Conservation (phyloP, 768 basidiomycete genomes). For the Polyporus arcularius region DNA sequence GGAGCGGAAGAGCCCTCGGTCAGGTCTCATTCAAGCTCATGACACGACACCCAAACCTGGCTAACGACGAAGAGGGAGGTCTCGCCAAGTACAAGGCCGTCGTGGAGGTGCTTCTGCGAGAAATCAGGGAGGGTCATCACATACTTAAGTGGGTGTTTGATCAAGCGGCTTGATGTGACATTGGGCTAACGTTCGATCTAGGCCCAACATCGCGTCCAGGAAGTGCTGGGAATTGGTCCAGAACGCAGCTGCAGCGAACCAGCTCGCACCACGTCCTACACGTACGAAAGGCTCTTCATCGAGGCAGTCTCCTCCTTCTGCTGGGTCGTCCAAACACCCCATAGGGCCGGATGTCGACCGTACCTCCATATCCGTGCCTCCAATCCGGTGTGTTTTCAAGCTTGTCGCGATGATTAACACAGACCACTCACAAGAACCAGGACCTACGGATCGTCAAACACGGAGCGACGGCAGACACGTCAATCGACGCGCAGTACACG, state of each 20-base stretch:
- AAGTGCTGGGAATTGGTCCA: not conserved
- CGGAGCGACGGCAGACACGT: slow-evolving; percentile 11
- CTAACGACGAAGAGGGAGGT: too few relatives aligned
- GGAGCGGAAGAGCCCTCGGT: too few relatives aligned
- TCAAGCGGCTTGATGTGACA: not conserved
- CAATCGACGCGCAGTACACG: slow-evolving; percentile 6
- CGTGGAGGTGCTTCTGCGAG: too few relatives aligned
- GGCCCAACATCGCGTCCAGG: not conserved
- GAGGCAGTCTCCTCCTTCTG: not conserved
- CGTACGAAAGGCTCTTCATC: not conserved
- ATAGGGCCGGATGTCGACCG: not conserved
- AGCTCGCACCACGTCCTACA: too few relatives aligned
- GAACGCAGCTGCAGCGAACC: not conserved
- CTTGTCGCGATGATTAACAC: not conserved
- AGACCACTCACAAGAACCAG: not conserved
- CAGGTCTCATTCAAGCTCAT: too few relatives aligned
- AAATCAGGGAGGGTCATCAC: too few relatives aligned
- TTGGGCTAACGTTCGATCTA: too few relatives aligned
- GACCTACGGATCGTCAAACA: not conserved
- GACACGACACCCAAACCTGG: too few relatives aligned
- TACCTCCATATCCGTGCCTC: not conserved
- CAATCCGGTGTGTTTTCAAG: not conserved
- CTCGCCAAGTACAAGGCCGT: too few relatives aligned
- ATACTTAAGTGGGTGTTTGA: too few relatives aligned
- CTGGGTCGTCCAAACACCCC: not conserved